Evolutionary conservation across 129 eudicot species (phyloP).

Genomic region (Daucus carota): DH1_v3.0 NC_030385.2:11140501-11141000

Average conservation of each 20-base stretch:
- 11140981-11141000: not conserved
- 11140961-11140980: not conserved
- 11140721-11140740: not conserved
- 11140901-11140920: not conserved
- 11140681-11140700: not conserved
- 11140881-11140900: not conserved
- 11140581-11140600: slow-evolving; percentile 70
- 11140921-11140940: not conserved
- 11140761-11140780: no score
- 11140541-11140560: slow-evolving; percentile 34
- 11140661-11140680: not conserved
- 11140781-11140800: no score
- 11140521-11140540: slow-evolving; percentile 48
- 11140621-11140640: not conserved
- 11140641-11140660: not conserved
- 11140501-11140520: slow-evolving; percentile 65
- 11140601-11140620: slow-evolving; percentile 19
- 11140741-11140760: not conserved
- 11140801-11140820: no score
- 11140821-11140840: not conserved
- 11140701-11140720: not conserved
- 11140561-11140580: slow-evolving; percentile 65
- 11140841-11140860: not conserved
- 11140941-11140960: not conserved
- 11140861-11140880: not conserved